Conservation (phyloP, 2,329 filamentous ascomycete genomes). For the Penicillium sumatraense region DNA sequence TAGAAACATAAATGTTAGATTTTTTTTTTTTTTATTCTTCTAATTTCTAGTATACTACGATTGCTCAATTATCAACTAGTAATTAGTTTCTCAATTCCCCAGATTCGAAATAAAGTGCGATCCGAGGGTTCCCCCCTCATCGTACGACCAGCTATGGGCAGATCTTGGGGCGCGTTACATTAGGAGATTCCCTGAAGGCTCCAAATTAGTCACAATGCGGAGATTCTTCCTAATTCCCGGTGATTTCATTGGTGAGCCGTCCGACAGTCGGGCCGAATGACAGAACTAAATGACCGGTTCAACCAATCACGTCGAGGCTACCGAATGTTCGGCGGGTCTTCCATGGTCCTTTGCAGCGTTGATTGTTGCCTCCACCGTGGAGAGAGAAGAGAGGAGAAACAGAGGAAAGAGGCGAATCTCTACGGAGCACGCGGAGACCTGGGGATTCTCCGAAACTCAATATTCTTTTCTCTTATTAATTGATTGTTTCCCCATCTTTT, state of each 20-base stretch:
- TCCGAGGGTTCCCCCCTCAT: not conserved
- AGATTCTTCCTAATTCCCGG: not conserved
- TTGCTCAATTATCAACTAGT: too few species aligned
- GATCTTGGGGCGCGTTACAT: constrained; percentile 3
- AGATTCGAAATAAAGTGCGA: constrained; percentile 3
- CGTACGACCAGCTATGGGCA: not conserved
- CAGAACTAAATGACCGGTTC: not conserved
- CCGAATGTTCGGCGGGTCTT: constrained; percentile 21
- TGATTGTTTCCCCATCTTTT: not conserved
- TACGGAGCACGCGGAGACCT: constrained; percentile 3
- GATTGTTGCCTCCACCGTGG: too few species aligned
- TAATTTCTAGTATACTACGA: too few species aligned
- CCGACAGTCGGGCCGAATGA: constrained; percentile 14
- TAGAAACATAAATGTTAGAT: not conserved
- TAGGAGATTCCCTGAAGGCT: not conserved
- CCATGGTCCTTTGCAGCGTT: too few species aligned
- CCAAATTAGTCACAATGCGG: constrained; percentile 4
- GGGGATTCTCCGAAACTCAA: constrained; percentile 12
- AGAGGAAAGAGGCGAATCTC: too few species aligned
- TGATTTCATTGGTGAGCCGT: constrained; percentile 5
- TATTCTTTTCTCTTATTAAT: constrained; percentile 18
- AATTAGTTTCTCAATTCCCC: too few species aligned
- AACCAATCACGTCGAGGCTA: not conserved
- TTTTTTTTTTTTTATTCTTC: too few species aligned
- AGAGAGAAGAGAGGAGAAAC: too few species aligned